These are phyloP conservation scores for Epichloe glyceriae DNA, from an alignment of 2,329 filamentous ascomycete species.

Conservation along the genomic window DNA sequence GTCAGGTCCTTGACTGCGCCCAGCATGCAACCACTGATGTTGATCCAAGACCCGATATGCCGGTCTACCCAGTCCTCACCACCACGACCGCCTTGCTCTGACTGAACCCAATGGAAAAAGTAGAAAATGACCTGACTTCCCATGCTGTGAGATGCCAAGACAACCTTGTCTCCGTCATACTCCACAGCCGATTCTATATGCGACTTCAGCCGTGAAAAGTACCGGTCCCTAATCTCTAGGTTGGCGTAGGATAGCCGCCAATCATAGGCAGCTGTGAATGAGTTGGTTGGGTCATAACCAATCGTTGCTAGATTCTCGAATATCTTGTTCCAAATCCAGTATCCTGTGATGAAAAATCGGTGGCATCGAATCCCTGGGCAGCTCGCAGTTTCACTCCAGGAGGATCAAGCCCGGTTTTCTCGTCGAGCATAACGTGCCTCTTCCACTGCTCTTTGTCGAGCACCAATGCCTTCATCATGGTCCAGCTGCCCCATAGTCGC, in stretches of 20 bases:
- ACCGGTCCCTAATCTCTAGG: constrained; percentile 80
- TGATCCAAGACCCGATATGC: constrained; percentile 91
- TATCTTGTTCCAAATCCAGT: constrained; percentile 99
- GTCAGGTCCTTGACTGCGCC: constrained; percentile 85
- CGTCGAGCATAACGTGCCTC: constrained; percentile 92
- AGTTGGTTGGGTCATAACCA: constrained; percentile 79
- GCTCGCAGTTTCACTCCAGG: constrained; percentile 81
- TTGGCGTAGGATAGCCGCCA: constrained; percentile 89
- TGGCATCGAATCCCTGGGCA: constrained; percentile 92
- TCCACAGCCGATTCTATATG: constrained; percentile 75
- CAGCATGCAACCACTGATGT: constrained; percentile 95
- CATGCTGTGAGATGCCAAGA: constrained; percentile 91
- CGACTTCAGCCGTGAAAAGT: constrained; percentile 80
- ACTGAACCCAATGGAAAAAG: constrained; percentile 70
- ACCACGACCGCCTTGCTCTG: constrained; percentile 62
- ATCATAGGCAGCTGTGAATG: constrained; percentile 64
- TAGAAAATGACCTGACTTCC: constrained; percentile 89
- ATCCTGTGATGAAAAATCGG: constrained; percentile 87
- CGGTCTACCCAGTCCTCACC: constrained; percentile 82
- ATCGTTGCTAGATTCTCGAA: constrained; percentile 92
- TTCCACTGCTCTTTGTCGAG: constrained; percentile 93
- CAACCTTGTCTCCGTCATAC: constrained; percentile 66
- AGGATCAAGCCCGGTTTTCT: constrained; percentile 79
- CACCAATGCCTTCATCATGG: constrained; percentile 92
- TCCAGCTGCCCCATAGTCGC: constrained; percentile 95